A percentile compares a stretch with the other conserved stretches of the same genome.
These are phyloP conservation scores for Penicillium expansum DNA, from an alignment of 2,329 filamentous ascomycete genomes.

Conservation along the genomic window DNA sequence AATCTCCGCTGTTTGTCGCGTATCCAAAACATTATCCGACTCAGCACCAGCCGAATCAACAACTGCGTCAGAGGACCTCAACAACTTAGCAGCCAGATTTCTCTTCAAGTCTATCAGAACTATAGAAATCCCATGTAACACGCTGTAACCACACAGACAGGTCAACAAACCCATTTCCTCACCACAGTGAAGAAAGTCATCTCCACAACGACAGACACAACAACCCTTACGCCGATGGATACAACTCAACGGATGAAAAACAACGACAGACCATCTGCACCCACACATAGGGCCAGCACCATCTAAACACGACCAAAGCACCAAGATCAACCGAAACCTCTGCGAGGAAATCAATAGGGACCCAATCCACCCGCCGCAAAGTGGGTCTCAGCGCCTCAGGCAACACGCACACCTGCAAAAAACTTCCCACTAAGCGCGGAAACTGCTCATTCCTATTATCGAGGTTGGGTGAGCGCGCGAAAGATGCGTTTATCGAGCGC, in stretches of 20 bases:
- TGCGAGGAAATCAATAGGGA: not conserved
- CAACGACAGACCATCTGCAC: not conserved
- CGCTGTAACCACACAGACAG: not conserved
- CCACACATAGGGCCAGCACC: no score
- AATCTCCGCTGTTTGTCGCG: not conserved
- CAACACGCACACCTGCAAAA: not conserved
- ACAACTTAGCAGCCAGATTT: not conserved
- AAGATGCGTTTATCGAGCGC: not conserved
- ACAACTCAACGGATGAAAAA: not conserved
- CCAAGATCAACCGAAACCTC: not conserved
- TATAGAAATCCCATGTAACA: not conserved
- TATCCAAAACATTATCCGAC: not conserved
- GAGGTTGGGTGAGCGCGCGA: not conserved
- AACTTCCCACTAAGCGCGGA: not conserved
- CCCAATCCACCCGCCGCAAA: not conserved
- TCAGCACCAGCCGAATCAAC: not conserved
- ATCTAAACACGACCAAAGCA: not conserved
- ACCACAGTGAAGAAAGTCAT: not conserved
- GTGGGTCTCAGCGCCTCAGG: not conserved
- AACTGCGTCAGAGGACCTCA: not conserved
- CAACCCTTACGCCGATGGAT: not conserved
- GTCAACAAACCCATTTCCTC: not conserved
- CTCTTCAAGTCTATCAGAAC: not conserved
- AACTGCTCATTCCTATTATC: not conserved
- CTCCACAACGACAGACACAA: not conserved